Conservation (phyloP, 1,284 basidiomycete genomes). For the Cryptococcus jaspeensis region DNA sequence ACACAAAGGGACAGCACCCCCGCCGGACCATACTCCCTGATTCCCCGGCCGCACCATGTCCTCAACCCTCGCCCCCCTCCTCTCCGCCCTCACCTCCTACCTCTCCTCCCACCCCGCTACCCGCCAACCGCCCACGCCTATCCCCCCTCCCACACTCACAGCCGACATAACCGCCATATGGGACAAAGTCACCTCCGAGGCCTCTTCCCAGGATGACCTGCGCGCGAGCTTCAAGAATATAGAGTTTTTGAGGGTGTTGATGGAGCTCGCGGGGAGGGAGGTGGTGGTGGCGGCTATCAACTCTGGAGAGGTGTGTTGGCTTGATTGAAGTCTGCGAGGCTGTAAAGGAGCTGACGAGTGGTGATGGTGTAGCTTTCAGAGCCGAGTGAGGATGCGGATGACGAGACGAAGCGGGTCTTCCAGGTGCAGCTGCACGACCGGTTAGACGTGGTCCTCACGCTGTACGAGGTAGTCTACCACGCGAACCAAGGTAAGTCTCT, state of each 20-base stretch:
- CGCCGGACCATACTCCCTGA: not conserved
- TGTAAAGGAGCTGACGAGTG: not conserved
- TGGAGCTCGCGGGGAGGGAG: slow-evolving; percentile 43
- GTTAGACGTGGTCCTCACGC: slow-evolving; percentile 40
- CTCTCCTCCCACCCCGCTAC: slow-evolving; percentile 8
- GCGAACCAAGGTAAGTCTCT: slow-evolving; percentile 19
- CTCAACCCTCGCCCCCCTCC: slow-evolving; percentile 10
- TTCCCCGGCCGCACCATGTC: slow-evolving; percentile 12
- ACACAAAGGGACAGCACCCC: not conserved
- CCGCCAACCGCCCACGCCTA: slow-evolving; percentile 1
- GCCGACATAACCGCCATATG: slow-evolving; percentile 13
- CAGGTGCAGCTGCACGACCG: slow-evolving; percentile 35
- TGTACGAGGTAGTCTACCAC: slow-evolving; percentile 35
- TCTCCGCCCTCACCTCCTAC: slow-evolving; percentile 1
- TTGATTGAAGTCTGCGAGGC: not conserved
- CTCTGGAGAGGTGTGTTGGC: slow-evolving; percentile 24
- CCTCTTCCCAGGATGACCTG: slow-evolving; percentile 4
- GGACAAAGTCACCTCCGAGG: slow-evolving; percentile 4
- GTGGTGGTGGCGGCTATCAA: slow-evolving; percentile 29
- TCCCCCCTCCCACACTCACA: slow-evolving; percentile 8
- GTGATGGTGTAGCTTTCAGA: slow-evolving; percentile 24
- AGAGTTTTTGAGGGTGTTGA: slow-evolving; percentile 29
- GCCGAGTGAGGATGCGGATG: slow-evolving; percentile 15
- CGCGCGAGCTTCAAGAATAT: slow-evolving; percentile 4
- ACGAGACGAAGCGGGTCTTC: slow-evolving; percentile 24